These are phyloP conservation scores for Leucoagaricus sp. DNA, from an alignment of 1,284 basidiomycete genomes.

Conservation along the genomic window DNA sequence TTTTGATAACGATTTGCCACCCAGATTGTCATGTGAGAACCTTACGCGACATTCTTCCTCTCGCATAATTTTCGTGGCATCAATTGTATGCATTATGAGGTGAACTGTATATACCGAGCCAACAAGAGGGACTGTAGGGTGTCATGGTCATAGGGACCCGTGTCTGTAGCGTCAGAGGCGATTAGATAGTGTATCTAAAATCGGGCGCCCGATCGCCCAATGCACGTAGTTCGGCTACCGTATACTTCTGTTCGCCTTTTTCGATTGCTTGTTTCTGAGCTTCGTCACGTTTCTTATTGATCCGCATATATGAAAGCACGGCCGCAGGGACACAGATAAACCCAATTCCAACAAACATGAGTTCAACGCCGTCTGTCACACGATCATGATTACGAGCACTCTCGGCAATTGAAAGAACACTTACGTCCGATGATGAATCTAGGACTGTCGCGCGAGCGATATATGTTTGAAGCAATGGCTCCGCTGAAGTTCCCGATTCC, in stretches of 20 bases:
- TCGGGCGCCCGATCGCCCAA: slow-evolving; percentile 67
- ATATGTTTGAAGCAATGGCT: slow-evolving; percentile 62
- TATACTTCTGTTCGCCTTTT: slow-evolving; percentile 36
- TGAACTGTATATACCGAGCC: neutral
- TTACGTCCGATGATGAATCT: slow-evolving; percentile 62
- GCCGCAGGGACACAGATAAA: slow-evolving; percentile 51
- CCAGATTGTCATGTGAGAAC: too few species aligned
- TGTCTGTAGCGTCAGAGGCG: neutral
- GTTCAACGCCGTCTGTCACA: slow-evolving; percentile 56
- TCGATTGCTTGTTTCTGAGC: slow-evolving; percentile 30
- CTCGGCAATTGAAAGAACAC: slow-evolving; percentile 22
- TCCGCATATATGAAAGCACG: slow-evolving; percentile 51
- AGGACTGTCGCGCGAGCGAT: slow-evolving; percentile 57
- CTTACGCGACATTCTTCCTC: too few species aligned
- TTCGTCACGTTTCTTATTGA: slow-evolving; percentile 51
- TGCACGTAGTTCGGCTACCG: slow-evolving; percentile 43
- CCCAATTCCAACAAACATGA: slow-evolving; percentile 70
- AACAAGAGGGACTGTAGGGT: neutral
- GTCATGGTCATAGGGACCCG: neutral
- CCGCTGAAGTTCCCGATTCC: slow-evolving; percentile 60
- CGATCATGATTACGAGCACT: neutral
- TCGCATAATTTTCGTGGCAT: too few species aligned
- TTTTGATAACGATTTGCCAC: too few species aligned
- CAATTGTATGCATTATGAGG: too few species aligned
- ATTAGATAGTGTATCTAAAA: slow-evolving; percentile 59